Evolutionary conservation across 116 monocot genomes (phyloP).

Genomic region (Iris pallida): DNA sequence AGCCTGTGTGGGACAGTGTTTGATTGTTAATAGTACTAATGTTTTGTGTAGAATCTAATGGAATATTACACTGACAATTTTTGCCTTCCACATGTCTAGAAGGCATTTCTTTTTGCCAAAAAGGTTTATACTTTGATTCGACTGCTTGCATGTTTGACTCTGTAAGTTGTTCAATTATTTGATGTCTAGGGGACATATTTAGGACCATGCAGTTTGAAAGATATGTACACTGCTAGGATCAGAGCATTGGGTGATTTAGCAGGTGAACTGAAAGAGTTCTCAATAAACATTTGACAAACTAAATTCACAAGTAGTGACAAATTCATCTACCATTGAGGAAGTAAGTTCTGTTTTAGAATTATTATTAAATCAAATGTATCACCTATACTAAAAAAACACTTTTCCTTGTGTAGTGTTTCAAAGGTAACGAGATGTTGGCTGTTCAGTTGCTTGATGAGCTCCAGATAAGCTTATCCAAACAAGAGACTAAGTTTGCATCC

Average conservation of each 20-base stretch:
- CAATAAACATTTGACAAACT: conserved; percentile 18
- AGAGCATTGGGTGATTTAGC: conserved; percentile 19
- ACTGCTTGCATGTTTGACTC: no score
- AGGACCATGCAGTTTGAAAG: conserved; percentile 15
- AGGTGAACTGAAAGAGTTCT: conserved; percentile 17
- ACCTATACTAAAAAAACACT: background rate
- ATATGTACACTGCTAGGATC: conserved; percentile 11
- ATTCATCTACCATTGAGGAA: conserved; percentile 14
- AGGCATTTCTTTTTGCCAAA: no score
- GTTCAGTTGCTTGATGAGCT: conserved; percentile 33
- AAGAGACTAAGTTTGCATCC: conserved; percentile 27
- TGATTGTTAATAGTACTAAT: no score
- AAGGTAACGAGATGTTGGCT: conserved; percentile 25
- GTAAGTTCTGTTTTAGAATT: conserved; percentile 4
- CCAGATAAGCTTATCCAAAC: conserved; percentile 20
- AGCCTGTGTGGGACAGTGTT: no score
- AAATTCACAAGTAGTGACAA: conserved; percentile 18
- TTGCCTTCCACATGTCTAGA: no score
- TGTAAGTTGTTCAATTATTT: no score
- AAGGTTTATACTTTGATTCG: no score
- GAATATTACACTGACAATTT: no score
- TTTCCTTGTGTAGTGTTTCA: conserved; percentile 23
- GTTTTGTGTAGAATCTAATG: no score
- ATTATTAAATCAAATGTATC: no score
- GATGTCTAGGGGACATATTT: no score